Percentiles rank a stretch among this genome's conserved stretches.
phyloP scores from a whole-genome alignment of 148 eudicot species.

The Cornus florida region DNA sequence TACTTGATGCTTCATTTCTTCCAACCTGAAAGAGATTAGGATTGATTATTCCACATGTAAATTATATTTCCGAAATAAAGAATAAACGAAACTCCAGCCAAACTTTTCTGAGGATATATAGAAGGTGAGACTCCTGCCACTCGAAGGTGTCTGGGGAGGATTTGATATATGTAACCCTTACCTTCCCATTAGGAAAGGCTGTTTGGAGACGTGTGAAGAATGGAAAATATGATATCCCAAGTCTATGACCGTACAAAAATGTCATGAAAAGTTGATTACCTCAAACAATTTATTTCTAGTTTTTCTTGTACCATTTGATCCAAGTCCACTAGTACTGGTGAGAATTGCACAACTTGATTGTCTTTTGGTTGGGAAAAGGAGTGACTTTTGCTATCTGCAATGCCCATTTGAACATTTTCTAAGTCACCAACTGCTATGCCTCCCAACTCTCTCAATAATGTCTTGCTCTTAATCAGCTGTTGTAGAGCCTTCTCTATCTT shows the following conservation, averaged over 20 bases:
- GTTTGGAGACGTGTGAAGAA: no score
- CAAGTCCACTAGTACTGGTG: constrained; percentile 18
- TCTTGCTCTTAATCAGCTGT: constrained; percentile 31
- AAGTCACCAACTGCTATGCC: constrained; percentile 8
- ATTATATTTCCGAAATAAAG: not conserved
- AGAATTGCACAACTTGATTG: constrained; percentile 9
- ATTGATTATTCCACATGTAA: not conserved
- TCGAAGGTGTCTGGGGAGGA: no score
- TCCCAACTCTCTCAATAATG: constrained; percentile 30
- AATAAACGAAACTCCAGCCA: not conserved
- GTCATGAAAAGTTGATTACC: constrained; percentile 31
- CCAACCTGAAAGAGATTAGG: constrained; percentile 39
- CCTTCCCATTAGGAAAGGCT: no score
- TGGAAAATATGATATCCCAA: no score
- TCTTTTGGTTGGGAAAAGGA: not conserved
- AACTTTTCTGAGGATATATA: no score
- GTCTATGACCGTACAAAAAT: no score
- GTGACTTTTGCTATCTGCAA: not conserved
- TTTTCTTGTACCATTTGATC: constrained; percentile 36
- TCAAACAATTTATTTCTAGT: constrained; percentile 28
- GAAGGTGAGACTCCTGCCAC: no score
- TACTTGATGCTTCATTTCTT: constrained; percentile 27
- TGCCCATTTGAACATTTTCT: not conserved
- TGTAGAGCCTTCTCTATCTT: constrained; percentile 37
- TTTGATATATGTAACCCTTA: no score